Evolutionary conservation across 31 red algal species (phyloP), one percentile per base, ranked within the genome.

Genomic region (Asparagopsis taxiformis): DNA sequence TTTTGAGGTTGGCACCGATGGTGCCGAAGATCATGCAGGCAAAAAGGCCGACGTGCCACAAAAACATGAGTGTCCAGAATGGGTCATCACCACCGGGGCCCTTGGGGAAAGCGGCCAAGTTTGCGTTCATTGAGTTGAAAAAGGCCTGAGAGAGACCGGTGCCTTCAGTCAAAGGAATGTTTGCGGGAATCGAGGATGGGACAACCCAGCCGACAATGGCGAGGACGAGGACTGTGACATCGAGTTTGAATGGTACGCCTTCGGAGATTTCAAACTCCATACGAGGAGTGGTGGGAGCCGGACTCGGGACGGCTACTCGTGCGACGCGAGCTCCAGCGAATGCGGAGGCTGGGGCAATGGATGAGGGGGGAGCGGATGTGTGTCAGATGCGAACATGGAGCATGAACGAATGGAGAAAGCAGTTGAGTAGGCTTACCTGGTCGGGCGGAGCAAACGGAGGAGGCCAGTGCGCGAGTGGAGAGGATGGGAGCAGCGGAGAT

Each of bases 191-290:
- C 6, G 90, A 90, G 2, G 95, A 90, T 17, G 85, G 84, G 0
- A 90, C 65, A 35, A 90, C 68, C 95, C 95, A 98, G 17, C 85
- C 95, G 34, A 93, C 20, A 28, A 93, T 21, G 29, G 95, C 70
- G 22, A 98, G 66, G 2, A 79, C 58, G 20, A 98, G 71, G 31
- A 98, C 78, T 17, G 80, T 76, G 3, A 79, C 62, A 59, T 98
- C 88, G 22, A 88, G 54, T 53, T 93, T 76, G 72, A 79, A 98
- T 17, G 49, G 25, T 0, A 55, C 67, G 62, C 79, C 84, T 72
- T 98, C 95, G 9, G 95, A 94, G 59, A 98, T 89, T 72, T 98
- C 89, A 51, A 93, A 98, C 78, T 76, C 70, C 82, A 86, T 86
- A 30, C 82, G 82, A 8, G 82, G 82, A 29, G 71, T 35, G 34